Evolutionary conservation across 305 asterid genomes (phyloP), one percentile per base, ranked within the genome.

Genomic region (Fraxinus greggii): DNA sequence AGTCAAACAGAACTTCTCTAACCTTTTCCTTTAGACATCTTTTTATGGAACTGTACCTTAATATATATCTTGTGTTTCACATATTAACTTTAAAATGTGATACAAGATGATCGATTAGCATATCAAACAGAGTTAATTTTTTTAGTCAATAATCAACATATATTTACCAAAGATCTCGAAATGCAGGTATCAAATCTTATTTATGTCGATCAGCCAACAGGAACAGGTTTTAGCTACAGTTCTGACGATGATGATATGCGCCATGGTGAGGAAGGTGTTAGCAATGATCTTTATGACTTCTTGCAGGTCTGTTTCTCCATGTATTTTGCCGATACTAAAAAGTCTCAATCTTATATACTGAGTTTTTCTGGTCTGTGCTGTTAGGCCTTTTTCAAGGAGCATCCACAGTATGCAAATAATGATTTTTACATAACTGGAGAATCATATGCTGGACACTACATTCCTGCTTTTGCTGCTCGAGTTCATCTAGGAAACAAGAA

Each of bases 391-490:
- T 93, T 93, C 91, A 87, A 87, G 87, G 84, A 87, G 87, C 97
- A 95, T 65, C 97, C 97, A 15, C 88, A 88, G 79, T 92, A 80
- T 81, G 83, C 76, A 33, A 88, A 88, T 36, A 95, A 92, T 19
- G 95, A 95, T 32, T 93, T 95, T 70, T 92, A 85, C 84, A 91
- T 93, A 15, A 93, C 95, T n/a, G 98, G 98, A 80, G 98, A 95
- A 83, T 93, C 98, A 29, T 95, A 93, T 80, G 98, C 97, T 17
- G 98, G 98, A 24, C 98, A 95, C 79, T 93, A 92, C 28, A 93
- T 95, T 77, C 98, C 98, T 38, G 95, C 97, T 79, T 48, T 73
- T 33, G 79, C 79, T 7, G 8, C 84, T 1, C 51, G 77, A 42
- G 75, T 81, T 31, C 84, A 76, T 28, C 73, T 13, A 45, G 79